Conservation (phyloP, 441 rosid species). For the Croton setiger region DNA sequence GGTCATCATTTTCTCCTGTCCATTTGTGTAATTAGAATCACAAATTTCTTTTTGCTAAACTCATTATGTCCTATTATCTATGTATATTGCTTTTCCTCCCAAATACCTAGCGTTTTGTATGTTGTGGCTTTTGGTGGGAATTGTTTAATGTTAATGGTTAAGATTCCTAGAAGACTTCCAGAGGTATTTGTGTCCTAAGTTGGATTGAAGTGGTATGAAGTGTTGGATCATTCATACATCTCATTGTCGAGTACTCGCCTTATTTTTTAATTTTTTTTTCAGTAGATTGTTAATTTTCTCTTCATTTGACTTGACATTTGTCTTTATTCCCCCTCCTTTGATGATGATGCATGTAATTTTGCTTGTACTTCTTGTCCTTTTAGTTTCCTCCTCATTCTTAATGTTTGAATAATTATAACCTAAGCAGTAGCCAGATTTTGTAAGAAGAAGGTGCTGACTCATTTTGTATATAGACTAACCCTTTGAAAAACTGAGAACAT, state of each 20-base stretch:
- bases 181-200: slow-evolving; percentile 19
- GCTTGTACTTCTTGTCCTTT: background rate
- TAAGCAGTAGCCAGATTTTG: background rate
- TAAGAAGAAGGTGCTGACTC: background rate
- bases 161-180: slow-evolving; percentile 19
- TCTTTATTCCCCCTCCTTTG: background rate
- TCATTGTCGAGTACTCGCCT: background rate
- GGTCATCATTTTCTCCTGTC: background rate
- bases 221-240: slow-evolving; percentile 15
- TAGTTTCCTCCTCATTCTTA: background rate
- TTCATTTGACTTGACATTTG: background rate
- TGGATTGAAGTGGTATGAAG: slow-evolving; percentile 25
- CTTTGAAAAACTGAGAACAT: background rate
- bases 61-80: background rate
- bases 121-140: background rate
- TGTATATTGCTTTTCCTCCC: background rate
- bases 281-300: background rate
- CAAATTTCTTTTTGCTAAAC: background rate
- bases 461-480: background rate
- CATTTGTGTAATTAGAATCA: background rate
- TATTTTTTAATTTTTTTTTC: too few species aligned
- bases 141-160: slow-evolving; percentile 19
- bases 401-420: background rate
- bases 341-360: slow-evolving; percentile 7
- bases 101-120: slow-evolving; percentile 15